Percentiles rank a stretch among this genome's conserved stretches.
Evolutionary conservation across 805 yeast genomes (phyloP).

Genomic region (Lipomyces chichibuensis): DNA sequence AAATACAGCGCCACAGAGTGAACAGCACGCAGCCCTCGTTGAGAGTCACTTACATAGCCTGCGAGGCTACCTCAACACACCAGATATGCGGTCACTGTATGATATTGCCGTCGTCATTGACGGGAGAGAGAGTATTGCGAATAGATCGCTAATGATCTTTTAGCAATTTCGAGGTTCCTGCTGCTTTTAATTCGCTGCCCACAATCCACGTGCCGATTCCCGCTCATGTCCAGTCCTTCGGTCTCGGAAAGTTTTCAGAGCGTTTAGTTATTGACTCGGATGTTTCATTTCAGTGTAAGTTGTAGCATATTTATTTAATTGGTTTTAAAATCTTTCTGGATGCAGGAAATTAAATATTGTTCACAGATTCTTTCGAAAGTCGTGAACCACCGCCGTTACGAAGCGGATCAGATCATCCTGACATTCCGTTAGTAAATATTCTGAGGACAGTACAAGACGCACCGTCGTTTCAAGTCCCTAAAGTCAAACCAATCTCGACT

Average conservation of each 20-base stretch:
- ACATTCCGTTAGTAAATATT: conserved; percentile 8
- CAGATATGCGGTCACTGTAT: conserved; percentile 23
- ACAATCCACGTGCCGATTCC: conserved; percentile 4
- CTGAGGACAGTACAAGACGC: conserved; percentile 13
- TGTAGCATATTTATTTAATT: too few species aligned
- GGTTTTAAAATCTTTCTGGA: not conserved
- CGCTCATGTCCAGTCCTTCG: not conserved
- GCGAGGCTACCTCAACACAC: conserved; percentile 17
- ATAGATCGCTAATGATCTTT: not conserved
- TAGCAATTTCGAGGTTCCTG: conserved; percentile 12
- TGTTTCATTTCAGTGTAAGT: conserved; percentile 23
- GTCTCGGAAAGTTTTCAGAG: conserved; percentile 19
- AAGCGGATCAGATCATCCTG: not conserved
- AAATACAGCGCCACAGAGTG: conserved; percentile 11
- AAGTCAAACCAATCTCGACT: not conserved
- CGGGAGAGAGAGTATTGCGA: not conserved
- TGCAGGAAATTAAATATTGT: not conserved
- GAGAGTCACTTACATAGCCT: conserved; percentile 21
- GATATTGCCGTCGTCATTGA: not conserved
- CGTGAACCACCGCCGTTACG: conserved; percentile 9
- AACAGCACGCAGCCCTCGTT: conserved; percentile 9
- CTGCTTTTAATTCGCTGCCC: conserved; percentile 19
- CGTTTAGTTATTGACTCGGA: conserved; percentile 19
- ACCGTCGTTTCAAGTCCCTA: not conserved
- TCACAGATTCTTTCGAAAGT: conserved; percentile 10